Base-by-base conservation (phyloP, 2,329 filamentous ascomycete species). In the Colletotrichum sp. region DNA sequence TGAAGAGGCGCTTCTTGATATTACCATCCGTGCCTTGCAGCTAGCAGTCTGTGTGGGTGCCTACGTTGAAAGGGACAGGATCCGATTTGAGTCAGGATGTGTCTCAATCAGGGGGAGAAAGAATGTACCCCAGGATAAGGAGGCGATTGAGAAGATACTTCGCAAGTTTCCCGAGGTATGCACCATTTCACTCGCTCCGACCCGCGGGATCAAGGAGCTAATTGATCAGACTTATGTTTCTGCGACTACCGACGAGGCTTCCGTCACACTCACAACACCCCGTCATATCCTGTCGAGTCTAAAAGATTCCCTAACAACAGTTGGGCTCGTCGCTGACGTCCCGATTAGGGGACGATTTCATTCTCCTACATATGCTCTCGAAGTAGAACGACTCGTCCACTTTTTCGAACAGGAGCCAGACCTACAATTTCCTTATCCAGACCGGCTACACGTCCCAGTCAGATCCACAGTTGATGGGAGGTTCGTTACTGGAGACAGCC, bases 11-110 rank as follows among this genome's bases (percentile, higher is more conserved):
- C 78, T 88, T n/a, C 64, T 81, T 32, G 72, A 78, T 9, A 82
- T 86, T 74, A 85, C 83, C 1, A 81, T 84, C 4, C 81, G 79
- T 0, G 86, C 86, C 0, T 63, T 88, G 4, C 81, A 85, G 0
- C 72, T 89, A 3, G 85, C 80, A 0, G 81, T 86, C 80, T 77
- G 85, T 3, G 80, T 85, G 28, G 86, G 84, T 1, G 82, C 80
- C 2, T 34, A 86, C 4, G 83, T 86, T 0, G 86, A 86, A 76
- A 80, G 80, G 7, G 73, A 82, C 85, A 21, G 79, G 78, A 4
- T 78, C 80, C 3, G 85, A 86, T 3, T 15, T 30, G 21, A 43
- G 32, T 12, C 57, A 43, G 18, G 8, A 15, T 73, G 71, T 13
- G 21, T 73, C 2, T 63, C 65, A 24, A 65, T 64, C 8, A 58